Evolutionary conservation across 2,329 filamentous ascomycete species (phyloP), one percentile per base, ranked within the genome.

Genomic region (Tolypocladium capitatum): DNA sequence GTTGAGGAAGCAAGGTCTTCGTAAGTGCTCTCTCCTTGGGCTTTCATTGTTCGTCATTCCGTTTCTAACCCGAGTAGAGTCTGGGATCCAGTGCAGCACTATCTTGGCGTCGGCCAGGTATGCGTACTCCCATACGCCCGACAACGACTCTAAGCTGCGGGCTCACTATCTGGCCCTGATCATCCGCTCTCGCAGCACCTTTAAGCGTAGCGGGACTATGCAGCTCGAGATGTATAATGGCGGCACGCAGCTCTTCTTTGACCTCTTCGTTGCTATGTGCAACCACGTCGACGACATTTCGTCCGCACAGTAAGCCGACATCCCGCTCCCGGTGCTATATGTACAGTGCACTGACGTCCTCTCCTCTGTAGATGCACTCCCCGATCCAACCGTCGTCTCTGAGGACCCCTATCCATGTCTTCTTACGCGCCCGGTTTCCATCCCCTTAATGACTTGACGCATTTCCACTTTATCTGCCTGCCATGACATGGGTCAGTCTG

Each of bases 201-300:
- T 96, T 69, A 95, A 94, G 74, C 77, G 87, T 48, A 94, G 88
- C 66, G 88, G 89, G 47, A 95, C 89, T 4, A 94, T 95, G 89
- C 90, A 95, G 68, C 79, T 86, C 56, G 89, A 95, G 70, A 95
- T 96, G 89, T 85, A 85, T 64, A 79, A 80, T 52, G 90, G 90
- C 28, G 87, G 87, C 47, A 85, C 73, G 1, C 77, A 85, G 60
- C 73, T 94, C 50, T 95, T 94, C 71, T 96, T 95, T 62, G 90
- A 95, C 62, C 73, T 95, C 41, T 96, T 95, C 63, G 90, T 95
- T 45, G 88, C 90, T 18, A 80, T 95, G 68, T 89, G 86, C 68
- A 94, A 95, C 63, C 87, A 94, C 61, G 85, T 94, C 60, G 86
- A 80, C 63, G 84, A 83, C 58, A 75, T 82, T 52, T 74, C 76